A percentile compares a stretch with the other conserved stretches of the same genome.
Conservation (phyloP, 1,139 yeast species). For the Debaryomyces sp. region DNA sequence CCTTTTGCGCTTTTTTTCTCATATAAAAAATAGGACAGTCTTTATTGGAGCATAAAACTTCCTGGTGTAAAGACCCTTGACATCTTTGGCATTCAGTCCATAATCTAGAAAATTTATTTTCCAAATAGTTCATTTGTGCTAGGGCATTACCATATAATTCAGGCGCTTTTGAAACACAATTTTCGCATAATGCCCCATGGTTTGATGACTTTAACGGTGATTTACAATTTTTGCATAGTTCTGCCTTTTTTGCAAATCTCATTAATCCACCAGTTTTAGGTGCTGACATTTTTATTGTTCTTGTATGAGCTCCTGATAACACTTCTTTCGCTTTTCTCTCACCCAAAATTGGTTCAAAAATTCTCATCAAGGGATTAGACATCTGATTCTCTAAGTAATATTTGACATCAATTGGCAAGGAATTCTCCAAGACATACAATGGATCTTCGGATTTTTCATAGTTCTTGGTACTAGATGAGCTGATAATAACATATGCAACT, state of each 20-base stretch:
- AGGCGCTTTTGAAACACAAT: slow-evolving; percentile 76
- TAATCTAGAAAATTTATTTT: slow-evolving; percentile 78
- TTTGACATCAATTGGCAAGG: slow-evolving; percentile 91
- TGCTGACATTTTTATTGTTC: slow-evolving; percentile 69
- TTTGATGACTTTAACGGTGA: slow-evolving; percentile 70
- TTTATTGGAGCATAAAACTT: slow-evolving; percentile 90
- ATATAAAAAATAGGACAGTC: slow-evolving; percentile 98
- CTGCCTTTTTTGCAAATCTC: slow-evolving; percentile 90
- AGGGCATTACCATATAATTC: slow-evolving; percentile 78
- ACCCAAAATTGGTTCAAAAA: slow-evolving; percentile 94
- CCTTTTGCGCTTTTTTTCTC: slow-evolving; percentile 95
- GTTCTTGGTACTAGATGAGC: slow-evolving; percentile 80
- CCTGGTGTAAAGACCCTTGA: slow-evolving; percentile 94
- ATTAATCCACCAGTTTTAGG: slow-evolving; percentile 79
- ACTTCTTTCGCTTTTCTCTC: slow-evolving; percentile 79
- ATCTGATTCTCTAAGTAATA: slow-evolving; percentile 93
- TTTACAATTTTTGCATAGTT: slow-evolving; percentile 85
- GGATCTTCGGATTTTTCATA: slow-evolving; percentile 98
- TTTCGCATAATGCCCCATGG: slow-evolving; percentile 79
- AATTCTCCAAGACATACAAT: slow-evolving; percentile 84
- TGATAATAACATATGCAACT: slow-evolving; percentile 94
- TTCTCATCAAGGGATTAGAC: slow-evolving; percentile 88
- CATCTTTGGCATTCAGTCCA: slow-evolving; percentile 99
- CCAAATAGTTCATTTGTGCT: slow-evolving; percentile 77
- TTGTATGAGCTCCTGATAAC: slow-evolving; percentile 79